phyloP scores from a whole-genome alignment of 805 yeast genomes.

The Sporopachydermia quercuum region DNA sequence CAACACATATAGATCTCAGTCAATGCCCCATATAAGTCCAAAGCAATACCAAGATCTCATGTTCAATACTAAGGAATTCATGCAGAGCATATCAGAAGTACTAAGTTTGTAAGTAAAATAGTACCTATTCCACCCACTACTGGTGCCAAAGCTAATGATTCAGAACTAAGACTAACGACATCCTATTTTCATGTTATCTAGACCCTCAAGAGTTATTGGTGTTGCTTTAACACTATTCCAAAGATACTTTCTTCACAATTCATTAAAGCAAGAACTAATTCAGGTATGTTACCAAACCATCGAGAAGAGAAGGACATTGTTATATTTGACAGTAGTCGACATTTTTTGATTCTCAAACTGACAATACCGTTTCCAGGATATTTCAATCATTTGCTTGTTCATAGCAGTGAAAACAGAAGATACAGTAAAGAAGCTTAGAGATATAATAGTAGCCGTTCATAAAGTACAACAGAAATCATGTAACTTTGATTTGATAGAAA shows the following conservation, averaged over 20 bases:
- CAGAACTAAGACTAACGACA: no score
- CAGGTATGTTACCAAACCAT: conserved; percentile 34
- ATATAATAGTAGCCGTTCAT: conserved; percentile 38
- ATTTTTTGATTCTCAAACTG: no score
- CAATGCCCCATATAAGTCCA: conserved; percentile 1
- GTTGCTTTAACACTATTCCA: conserved; percentile 64
- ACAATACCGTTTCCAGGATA: no score
- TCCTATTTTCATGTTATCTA: no score
- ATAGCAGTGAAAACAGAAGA: conserved; percentile 72
- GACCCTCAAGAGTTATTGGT: conserved; percentile 54
- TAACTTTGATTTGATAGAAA: conserved; percentile 32
- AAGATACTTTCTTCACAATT: conserved; percentile 50
- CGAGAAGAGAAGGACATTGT: no score
- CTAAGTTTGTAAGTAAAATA: conserved; percentile 3
- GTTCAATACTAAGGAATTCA: background rate
- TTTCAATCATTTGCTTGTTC: conserved; percentile 56
- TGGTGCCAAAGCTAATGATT: no score
- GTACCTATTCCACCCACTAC: no score
- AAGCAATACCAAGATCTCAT: background rate
- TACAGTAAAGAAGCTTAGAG: conserved; percentile 60
- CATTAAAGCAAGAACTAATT: conserved; percentile 22
- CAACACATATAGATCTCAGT: background rate
- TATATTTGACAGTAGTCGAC: no score
- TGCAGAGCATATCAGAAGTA: background rate
- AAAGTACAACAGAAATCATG: conserved; percentile 17